Percentiles rank a stretch among this genome's conserved stretches.
These are phyloP conservation scores for Pseudopyrenochaeta lycopersici DNA, from an alignment of 2,329 filamentous ascomycete genomes.

Conservation along the genomic window DNA sequence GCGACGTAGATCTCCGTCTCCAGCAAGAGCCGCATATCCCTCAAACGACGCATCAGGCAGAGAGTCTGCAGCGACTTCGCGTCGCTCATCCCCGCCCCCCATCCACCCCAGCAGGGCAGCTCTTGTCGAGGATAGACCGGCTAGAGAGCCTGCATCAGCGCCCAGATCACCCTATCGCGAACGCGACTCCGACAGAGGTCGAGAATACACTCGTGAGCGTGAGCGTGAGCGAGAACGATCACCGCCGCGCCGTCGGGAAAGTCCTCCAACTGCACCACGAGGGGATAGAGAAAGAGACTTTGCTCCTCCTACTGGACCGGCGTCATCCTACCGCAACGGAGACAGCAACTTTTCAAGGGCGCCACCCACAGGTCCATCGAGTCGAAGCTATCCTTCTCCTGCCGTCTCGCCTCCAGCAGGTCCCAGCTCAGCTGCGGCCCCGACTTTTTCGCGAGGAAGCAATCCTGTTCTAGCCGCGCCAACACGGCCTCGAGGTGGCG, in stretches of 20 bases:
- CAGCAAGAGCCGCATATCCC: conserved; percentile 44
- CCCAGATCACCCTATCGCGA: conserved; percentile 47
- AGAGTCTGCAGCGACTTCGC: conserved; percentile 66
- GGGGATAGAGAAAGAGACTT: conserved; percentile 47
- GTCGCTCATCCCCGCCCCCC: conserved; percentile 67
- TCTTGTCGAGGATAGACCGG: conserved; percentile 40
- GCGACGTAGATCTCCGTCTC: conserved; percentile 63
- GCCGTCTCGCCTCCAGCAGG: conserved; percentile 53
- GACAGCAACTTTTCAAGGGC: conserved; percentile 45
- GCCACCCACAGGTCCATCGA: conserved; percentile 51
- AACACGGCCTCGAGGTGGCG: conserved; percentile 51
- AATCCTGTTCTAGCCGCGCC: conserved; percentile 52
- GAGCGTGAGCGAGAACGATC: conserved; percentile 37
- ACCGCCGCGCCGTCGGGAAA: conserved; percentile 49
- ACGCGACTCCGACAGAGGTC: conserved; percentile 41
- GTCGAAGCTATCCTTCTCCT: conserved; percentile 46
- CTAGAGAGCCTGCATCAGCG: conserved; percentile 42
- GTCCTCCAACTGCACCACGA: conserved; percentile 47
- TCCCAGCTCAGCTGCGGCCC: conserved; percentile 41
- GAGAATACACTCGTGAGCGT: conserved; percentile 36
- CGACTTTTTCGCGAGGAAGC: conserved; percentile 43
- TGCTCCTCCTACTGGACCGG: conserved; percentile 49
- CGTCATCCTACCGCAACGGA: conserved; percentile 48
- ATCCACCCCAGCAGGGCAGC: conserved; percentile 64
- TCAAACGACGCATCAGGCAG: conserved; percentile 62